Percentiles rank a stretch among this genome's conserved stretches.
phyloP scores from a whole-genome alignment of 768 basidiomycete species.

The Hericium coralloides region DNA sequence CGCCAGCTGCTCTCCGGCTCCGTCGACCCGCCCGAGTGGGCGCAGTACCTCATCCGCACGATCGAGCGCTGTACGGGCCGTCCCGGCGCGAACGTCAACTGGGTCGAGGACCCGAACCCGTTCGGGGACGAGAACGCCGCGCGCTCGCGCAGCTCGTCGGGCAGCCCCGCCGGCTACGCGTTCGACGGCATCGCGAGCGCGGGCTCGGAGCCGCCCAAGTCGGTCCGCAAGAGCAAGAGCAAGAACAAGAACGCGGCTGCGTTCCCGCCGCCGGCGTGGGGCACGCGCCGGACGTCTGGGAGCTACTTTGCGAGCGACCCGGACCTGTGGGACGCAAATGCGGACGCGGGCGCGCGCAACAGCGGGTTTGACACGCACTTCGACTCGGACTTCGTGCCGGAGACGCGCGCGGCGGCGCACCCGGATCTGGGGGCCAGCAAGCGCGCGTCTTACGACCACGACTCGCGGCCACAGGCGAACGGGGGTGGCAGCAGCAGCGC shows the following conservation, averaged over 20 bases:
- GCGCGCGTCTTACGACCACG: background rate
- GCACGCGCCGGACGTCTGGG: slow-evolving; percentile 34
- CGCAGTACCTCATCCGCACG: slow-evolving; percentile 61
- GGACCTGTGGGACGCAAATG: slow-evolving; percentile 13
- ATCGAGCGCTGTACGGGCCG: slow-evolving; percentile 65
- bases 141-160: slow-evolving; percentile 5
- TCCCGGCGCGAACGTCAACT: slow-evolving; percentile 62
- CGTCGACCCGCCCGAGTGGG: slow-evolving; percentile 72
- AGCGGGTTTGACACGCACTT: slow-evolving; percentile 6
- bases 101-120: slow-evolving; percentile 30
- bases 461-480: background rate
- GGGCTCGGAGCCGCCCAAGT: slow-evolving; percentile 18
- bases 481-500: background rate
- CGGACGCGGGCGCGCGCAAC: slow-evolving; percentile 2
- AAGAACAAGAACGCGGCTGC: slow-evolving; percentile 22
- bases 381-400: slow-evolving; percentile 9
- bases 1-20: slow-evolving; percentile 75
- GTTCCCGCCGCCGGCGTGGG: slow-evolving; percentile 67
- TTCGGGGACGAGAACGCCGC: slow-evolving; percentile 12
- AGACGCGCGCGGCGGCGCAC: background rate
- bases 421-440: background rate
- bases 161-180: slow-evolving; percentile 34
- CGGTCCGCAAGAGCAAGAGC: slow-evolving; percentile 6
- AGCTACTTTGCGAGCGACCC: slow-evolving; percentile 41
- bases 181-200: slow-evolving; percentile 50